Base-by-base conservation (phyloP, 2,329 filamentous ascomycete genomes). In the Talaromyces funiculosus region DNA sequence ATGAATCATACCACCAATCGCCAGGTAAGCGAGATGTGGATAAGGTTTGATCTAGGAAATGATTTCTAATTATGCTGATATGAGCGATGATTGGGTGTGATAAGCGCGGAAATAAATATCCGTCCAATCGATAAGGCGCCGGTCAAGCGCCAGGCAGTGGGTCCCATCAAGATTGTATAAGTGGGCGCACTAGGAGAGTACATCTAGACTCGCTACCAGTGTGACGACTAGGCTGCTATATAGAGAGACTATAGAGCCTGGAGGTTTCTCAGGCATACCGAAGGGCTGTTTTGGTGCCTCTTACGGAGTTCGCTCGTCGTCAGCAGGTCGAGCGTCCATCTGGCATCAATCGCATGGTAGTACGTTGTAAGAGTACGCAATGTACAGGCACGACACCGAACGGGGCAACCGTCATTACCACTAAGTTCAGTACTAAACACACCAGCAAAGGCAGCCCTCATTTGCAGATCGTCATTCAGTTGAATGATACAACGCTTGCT, bases 71-170 rank as follows among this genome's bases (percentile, higher is more conserved):
- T 38, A 1, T 38, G 16, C 9, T 8, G 10, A 10, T 9, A 8
- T 24, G 1, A 20, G 31, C 20, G 29, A 4, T 26, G 12, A 53
- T 53, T 53, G 51, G 31, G 12, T 53, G 5, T 1, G 18, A 10
- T 43, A 57, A 31, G 26, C 38, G 54, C 54, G 54, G 54, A 57
- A 33, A 43, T 57, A 20, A n/a, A 45, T 14, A 35, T 42, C 53
- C 53, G 18, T 16, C 54, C 38, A 57, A 45, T 45, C 38, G 40
- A 9, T 57, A 35, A 8, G 16, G 37, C 35, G 22, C 26, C 38
- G 22, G 18, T 12, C 45, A 55, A 55, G 53, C 53, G 53, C 53
- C 20, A 18, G 22, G n/a, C 26, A 55, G 53, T 55, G 53, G 53
- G 26, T 31, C 26, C 45, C 12, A 49, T 31, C 45, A 31, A 18